Evolutionary conservation across 139 green algal species (phyloP).

Genomic region (Picochlorum sp.): DNA sequence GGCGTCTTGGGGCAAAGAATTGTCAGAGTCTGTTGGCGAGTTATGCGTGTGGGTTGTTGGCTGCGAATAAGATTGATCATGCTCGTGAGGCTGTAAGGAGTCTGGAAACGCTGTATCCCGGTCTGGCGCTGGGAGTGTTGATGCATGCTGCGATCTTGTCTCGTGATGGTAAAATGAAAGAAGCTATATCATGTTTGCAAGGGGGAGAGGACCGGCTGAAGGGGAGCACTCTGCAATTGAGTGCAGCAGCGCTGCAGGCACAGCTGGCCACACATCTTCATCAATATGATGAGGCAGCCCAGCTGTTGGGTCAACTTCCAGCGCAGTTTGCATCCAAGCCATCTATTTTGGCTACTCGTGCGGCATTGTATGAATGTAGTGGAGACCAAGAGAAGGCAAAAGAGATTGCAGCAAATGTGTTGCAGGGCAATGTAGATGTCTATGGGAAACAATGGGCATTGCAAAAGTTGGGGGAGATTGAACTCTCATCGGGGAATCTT

Average conservation of each 20-base stretch:
- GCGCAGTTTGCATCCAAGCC: conserved; percentile 10
- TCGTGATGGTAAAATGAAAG: conserved; percentile 32
- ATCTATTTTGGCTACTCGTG: conserved; percentile 48
- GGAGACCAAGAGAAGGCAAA: conserved; percentile 35
- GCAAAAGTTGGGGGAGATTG: conserved; percentile 39
- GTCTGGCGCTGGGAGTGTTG: conserved; percentile 21
- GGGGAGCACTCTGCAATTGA: neutral
- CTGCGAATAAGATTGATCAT: conserved; percentile 43
- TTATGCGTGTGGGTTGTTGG: conserved; percentile 53
- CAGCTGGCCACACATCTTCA: conserved; percentile 50
- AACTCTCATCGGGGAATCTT: conserved; percentile 14
- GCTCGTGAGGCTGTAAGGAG: conserved; percentile 36
- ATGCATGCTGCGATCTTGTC: conserved; percentile 55
- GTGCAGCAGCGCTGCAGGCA: conserved; percentile 37
- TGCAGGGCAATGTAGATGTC: conserved; percentile 16
- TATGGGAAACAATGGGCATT: conserved; percentile 40
- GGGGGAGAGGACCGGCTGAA: neutral
- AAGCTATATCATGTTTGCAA: conserved; percentile 51
- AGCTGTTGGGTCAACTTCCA: neutral
- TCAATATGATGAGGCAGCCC: conserved; percentile 24
- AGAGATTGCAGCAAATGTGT: conserved; percentile 23
- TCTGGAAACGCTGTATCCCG: conserved; percentile 23
- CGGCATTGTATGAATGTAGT: conserved; percentile 43
- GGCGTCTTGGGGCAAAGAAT: conserved; percentile 55
- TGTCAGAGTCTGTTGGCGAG: conserved; percentile 59